These are phyloP conservation scores for Cenchrus americanus DNA, from an alignment of 176 grass and related monocot genomes.

Conservation along the genomic window DNA sequence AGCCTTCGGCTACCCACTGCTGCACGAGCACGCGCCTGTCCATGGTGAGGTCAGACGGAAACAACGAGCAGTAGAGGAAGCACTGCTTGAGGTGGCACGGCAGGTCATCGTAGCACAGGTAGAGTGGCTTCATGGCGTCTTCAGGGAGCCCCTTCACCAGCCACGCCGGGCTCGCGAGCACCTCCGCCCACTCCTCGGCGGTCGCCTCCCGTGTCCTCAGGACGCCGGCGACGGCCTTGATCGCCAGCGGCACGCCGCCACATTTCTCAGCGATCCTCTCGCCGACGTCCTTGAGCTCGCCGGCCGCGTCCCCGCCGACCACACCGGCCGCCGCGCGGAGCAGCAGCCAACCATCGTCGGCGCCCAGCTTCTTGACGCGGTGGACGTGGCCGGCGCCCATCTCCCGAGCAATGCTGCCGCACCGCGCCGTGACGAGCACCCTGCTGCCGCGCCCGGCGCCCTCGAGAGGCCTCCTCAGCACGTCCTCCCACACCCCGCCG, in stretches of 20 bases:
- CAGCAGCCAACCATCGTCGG: slow-evolving; percentile 55
- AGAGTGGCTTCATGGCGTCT: slow-evolving; percentile 52
- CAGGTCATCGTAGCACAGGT: slow-evolving; percentile 73
- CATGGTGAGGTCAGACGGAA: slow-evolving; percentile 44
- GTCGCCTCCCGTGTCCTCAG: slow-evolving; percentile 46
- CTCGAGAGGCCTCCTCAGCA: slow-evolving; percentile 44
- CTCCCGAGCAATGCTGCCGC: slow-evolving; percentile 38
- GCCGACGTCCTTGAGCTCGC: slow-evolving; percentile 38
- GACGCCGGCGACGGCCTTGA: slow-evolving; percentile 58
- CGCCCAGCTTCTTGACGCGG: slow-evolving; percentile 44
- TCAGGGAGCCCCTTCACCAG: slow-evolving; percentile 48
- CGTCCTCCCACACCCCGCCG: slow-evolving; percentile 51
- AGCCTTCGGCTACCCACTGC: slow-evolving; percentile 70
- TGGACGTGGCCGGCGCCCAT: slow-evolving; percentile 57
- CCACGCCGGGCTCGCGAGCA: slow-evolving; percentile 55
- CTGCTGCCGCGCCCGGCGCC: slow-evolving; percentile 49
- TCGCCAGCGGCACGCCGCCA: slow-evolving; percentile 54
- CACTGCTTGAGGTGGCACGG: slow-evolving; percentile 71
- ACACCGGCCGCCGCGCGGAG: slow-evolving; percentile 38
- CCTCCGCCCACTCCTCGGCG: slow-evolving; percentile 33
- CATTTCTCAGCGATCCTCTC: slow-evolving; percentile 58
- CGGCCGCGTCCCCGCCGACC: slow-evolving; percentile 8
- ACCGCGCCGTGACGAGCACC: slow-evolving; percentile 59
- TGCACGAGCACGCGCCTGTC: slow-evolving; percentile 39
- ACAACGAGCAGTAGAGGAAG: slow-evolving; percentile 78